Evolutionary conservation across 768 basidiomycete species (phyloP), one percentile per base, ranked within the genome.

Genomic region (Mycena filopes): DNA sequence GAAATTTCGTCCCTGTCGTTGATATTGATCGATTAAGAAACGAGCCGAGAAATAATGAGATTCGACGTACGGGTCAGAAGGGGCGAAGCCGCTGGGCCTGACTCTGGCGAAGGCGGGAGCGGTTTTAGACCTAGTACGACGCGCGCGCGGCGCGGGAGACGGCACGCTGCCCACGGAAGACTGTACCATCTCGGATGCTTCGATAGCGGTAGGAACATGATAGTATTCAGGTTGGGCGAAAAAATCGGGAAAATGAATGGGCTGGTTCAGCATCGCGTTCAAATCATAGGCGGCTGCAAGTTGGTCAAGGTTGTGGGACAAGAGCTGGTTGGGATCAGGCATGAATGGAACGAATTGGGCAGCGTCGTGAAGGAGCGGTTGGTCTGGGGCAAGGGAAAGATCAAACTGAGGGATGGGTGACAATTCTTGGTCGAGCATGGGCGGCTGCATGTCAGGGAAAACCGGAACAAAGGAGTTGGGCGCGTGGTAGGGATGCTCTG

Each of bases 31-130:
- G 40, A 16, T 47, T 18, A 33, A 29, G 13, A 31, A 21, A 33
- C 33, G 41, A 18, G 25, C 21, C 6, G 42, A n/a, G 38, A 20
- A 46, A 31, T 8, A 41, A 33, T 29, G 23, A 42, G 43, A 49
- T 16, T 28, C 36, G 28, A 51, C 55, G n/a, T 45, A 65, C 67
- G 63, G 46, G 36, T 68, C 53, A 43, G 65, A 66, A 25, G 55
- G 55, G 10, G 29, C 12, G 20, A 60, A 65, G 11, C 58, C 58
- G 29, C 58, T 65, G 41, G 41, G 2, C 25, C 42, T 54, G 49
- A 29, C 45, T 33, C 13, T 13, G 11, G 51, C 38, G 25, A 45
- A 31, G 13, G 20, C 13, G n/a, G 41, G 54, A 53, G 31, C 20
- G 29, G 43, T n/a, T 43, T 28, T 33, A 9, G 50, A n/a, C 42